Conservation (phyloP, 495 filamentous ascomycete species). For the Letharia columbiana region DNA sequence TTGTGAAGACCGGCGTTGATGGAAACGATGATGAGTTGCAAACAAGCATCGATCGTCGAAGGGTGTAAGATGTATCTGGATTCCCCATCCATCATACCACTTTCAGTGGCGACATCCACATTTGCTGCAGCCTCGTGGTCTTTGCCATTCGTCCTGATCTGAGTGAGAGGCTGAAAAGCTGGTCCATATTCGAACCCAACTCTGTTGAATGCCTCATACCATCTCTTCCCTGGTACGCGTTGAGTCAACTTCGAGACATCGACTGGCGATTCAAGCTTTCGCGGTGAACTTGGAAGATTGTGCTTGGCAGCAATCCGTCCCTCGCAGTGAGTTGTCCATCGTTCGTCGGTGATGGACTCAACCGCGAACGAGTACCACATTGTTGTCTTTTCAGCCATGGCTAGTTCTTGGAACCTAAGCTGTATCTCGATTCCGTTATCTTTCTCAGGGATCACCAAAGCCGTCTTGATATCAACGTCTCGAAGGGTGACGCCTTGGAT, state of each 20-base stretch:
- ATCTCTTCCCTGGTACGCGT: conserved; percentile 23
- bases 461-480: conserved; percentile 5
- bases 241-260: no score
- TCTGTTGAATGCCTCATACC: conserved; percentile 30
- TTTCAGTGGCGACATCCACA: conserved; percentile 23
- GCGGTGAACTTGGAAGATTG: no score
- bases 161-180: conserved; percentile 27
- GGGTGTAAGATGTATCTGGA: conserved; percentile 37
- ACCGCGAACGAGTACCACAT: conserved; percentile 6
- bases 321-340: conserved; percentile 2
- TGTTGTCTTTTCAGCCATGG: no score
- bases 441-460: background rate
- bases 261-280: no score
- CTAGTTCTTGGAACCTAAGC: no score
- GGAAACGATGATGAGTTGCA: conserved; percentile 34
- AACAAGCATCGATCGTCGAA: conserved; percentile 29
- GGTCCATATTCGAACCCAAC: conserved; percentile 37
- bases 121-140: conserved; percentile 16
- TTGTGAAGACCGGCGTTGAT: conserved; percentile 29
- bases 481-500: background rate
- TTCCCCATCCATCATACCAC: conserved; percentile 27
- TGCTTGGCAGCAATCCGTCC: no score
- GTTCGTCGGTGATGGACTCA: background rate
- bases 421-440: conserved; percentile 3
- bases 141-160: conserved; percentile 27